These are phyloP conservation scores for Cystobasidium sp. DNA, from an alignment of 1,284 basidiomycete genomes.

Conservation along the genomic window DNA sequence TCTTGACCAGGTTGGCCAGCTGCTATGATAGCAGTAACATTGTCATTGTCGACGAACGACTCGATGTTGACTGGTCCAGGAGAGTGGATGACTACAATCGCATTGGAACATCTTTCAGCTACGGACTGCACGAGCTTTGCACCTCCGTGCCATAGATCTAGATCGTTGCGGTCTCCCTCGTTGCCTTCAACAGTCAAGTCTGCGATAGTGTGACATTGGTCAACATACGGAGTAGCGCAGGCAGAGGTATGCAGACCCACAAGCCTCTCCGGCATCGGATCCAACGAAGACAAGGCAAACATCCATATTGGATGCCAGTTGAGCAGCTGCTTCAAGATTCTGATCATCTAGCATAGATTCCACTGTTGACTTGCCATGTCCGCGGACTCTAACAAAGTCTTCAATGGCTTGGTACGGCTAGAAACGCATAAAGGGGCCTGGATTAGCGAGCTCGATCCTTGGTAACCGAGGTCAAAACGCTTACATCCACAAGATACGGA, in stretches of 20 bases:
- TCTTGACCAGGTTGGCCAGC: slow-evolving; percentile 70
- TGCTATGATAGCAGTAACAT: slow-evolving; percentile 43
- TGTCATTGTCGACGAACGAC: slow-evolving; percentile 45
- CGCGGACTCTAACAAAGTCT: not conserved
- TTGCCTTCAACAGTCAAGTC: slow-evolving; percentile 43
- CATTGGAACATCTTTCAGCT: slow-evolving; percentile 64
- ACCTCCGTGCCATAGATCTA: slow-evolving; percentile 43
- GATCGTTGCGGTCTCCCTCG: slow-evolving; percentile 45
- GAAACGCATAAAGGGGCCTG: not conserved
- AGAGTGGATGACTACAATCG: slow-evolving; percentile 77
- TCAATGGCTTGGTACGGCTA: not conserved
- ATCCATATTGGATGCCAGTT: slow-evolving; percentile 42
- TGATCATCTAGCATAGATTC: slow-evolving; percentile 46
- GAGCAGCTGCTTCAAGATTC: slow-evolving; percentile 47
- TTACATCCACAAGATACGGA: slow-evolving; percentile 36
- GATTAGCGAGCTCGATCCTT: not conserved
- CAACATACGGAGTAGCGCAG: too few relatives aligned
- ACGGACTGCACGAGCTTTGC: slow-evolving; percentile 24
- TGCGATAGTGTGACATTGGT: too few relatives aligned
- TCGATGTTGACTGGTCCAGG: slow-evolving; percentile 64
- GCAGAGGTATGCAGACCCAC: too few relatives aligned
- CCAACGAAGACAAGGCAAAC: slow-evolving; percentile 17
- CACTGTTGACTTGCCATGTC: not conserved
- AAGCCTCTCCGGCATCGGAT: not conserved
- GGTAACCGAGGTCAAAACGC: not conserved